Percentiles rank a stretch among this genome's conserved stretches.
Evolutionary conservation across 2,329 filamentous ascomycete species (phyloP).

Genomic region (Magnaporthiopsis incrustans): DNA sequence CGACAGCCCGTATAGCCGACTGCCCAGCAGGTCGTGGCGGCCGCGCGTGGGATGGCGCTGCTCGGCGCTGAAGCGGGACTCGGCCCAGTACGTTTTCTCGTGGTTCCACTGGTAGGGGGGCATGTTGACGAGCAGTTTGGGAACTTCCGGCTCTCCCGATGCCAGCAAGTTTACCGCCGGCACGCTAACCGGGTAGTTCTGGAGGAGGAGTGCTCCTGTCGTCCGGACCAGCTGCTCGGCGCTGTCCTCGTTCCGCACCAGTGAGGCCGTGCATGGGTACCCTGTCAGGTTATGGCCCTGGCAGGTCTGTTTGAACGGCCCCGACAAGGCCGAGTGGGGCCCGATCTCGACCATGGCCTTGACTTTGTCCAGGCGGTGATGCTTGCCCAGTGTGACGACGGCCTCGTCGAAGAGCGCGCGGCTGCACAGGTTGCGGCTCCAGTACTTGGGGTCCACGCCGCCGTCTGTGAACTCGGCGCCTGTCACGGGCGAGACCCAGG

Average conservation of each 20-base stretch:
- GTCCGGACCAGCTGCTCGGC: no score
- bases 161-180: no score
- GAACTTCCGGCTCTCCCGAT: no score
- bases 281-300: no score
- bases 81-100: slow-evolving; percentile 7
- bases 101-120: slow-evolving; percentile 12
- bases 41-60: background rate
- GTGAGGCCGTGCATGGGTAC: no score
- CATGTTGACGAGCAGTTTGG: slow-evolving; percentile 8
- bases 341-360: slow-evolving; percentile 33
- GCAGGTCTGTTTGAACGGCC: slow-evolving; percentile 18
- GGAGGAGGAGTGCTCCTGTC: no score
- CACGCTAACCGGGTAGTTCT: no score
- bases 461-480: slow-evolving; percentile 10
- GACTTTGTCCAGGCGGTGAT: slow-evolving; percentile 16
- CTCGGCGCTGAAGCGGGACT: slow-evolving; percentile 8
- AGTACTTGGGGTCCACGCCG: slow-evolving; percentile 30
- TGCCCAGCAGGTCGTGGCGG: slow-evolving; percentile 11
- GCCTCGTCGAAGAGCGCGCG: slow-evolving; percentile 30
- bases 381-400: slow-evolving; percentile 9
- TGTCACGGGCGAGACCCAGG: slow-evolving; percentile 25
- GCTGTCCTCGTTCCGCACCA: no score
- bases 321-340: slow-evolving; percentile 27
- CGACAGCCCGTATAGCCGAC: slow-evolving; percentile 1
- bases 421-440: slow-evolving; percentile 36